These are phyloP conservation scores for Geoglossum cookeanum DNA, from an alignment of 2,329 filamentous ascomycete genomes.

Conservation along the genomic window DNA sequence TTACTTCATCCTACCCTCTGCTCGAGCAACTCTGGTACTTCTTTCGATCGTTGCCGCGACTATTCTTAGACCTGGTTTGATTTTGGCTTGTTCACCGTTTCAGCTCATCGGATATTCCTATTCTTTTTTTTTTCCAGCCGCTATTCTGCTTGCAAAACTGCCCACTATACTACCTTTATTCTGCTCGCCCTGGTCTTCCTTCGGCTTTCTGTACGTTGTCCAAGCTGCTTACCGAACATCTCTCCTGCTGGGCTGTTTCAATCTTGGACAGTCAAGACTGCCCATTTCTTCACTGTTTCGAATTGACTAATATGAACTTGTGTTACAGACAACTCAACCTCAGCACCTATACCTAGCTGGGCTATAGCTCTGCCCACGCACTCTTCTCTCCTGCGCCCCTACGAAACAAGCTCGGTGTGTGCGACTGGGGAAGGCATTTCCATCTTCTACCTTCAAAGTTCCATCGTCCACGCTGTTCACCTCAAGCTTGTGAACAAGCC, in stretches of 20 bases:
- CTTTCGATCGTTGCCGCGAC: not conserved
- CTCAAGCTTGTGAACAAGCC: not conserved
- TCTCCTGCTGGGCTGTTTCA: not conserved
- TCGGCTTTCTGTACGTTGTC: not conserved
- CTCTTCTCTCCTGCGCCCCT: not conserved
- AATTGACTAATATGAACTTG: not conserved
- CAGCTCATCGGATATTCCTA: not conserved
- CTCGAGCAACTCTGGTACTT: not conserved
- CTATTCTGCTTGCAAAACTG: not conserved
- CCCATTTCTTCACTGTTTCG: not conserved
- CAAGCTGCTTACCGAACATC: not conserved
- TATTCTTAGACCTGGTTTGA: not conserved
- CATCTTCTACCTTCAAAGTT: not conserved
- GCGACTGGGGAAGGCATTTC: not conserved
- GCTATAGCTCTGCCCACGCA: not conserved
- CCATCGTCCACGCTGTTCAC: not conserved
- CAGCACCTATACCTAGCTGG: not conserved
- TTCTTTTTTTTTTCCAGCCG: not conserved
- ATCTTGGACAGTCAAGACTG: not conserved
- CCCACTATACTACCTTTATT: not conserved
- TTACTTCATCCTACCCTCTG: not conserved
- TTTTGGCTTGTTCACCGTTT: not conserved
- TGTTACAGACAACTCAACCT: not conserved
- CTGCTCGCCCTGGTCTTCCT: not conserved
- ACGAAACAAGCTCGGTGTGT: not conserved